Percentiles rank a stretch among this genome's conserved stretches.
These are phyloP conservation scores for Mariannaea elegans DNA, from an alignment of 2,329 filamentous ascomycete species.

Conservation along the genomic window DNA sequence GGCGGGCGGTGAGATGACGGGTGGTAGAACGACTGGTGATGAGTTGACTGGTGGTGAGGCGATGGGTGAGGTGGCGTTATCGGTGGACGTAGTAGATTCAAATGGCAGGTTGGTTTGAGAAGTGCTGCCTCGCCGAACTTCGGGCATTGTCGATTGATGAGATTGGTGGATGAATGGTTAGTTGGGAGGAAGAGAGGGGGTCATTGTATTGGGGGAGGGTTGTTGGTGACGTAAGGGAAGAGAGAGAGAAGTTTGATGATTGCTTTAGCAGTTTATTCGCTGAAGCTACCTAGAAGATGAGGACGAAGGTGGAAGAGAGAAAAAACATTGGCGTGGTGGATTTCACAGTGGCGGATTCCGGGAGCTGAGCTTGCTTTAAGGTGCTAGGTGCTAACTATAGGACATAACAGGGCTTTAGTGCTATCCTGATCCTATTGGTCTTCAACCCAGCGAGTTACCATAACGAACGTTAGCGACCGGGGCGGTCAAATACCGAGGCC, in stretches of 20 bases:
- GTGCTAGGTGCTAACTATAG: not conserved
- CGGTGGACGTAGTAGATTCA: not conserved
- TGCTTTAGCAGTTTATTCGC: too few relatives aligned
- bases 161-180: not conserved
- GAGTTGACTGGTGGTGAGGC: conserved; percentile 26
- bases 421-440: not conserved
- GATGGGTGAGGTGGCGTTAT: not conserved
- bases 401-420: not conserved
- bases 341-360: conserved; percentile 18
- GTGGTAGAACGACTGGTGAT: conserved; percentile 13
- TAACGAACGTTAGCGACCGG: not conserved
- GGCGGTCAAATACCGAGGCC: not conserved
- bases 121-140: conserved; percentile 41
- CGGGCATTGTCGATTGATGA: conserved; percentile 37
- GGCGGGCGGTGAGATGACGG: conserved; percentile 24
- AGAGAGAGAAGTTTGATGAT: not conserved
- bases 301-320: not conserved
- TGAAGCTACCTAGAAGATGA: not conserved
- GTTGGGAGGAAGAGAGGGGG: not conserved
- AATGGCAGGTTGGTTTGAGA: conserved; percentile 32
- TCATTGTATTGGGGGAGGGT: conserved; percentile 14
- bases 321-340: not conserved
- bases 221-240: not conserved
- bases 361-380: conserved; percentile 13
- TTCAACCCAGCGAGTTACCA: too few relatives aligned